Conservation (phyloP, 1,284 basidiomycete genomes). For the Cutaneotrichosporon sp. region DNA sequence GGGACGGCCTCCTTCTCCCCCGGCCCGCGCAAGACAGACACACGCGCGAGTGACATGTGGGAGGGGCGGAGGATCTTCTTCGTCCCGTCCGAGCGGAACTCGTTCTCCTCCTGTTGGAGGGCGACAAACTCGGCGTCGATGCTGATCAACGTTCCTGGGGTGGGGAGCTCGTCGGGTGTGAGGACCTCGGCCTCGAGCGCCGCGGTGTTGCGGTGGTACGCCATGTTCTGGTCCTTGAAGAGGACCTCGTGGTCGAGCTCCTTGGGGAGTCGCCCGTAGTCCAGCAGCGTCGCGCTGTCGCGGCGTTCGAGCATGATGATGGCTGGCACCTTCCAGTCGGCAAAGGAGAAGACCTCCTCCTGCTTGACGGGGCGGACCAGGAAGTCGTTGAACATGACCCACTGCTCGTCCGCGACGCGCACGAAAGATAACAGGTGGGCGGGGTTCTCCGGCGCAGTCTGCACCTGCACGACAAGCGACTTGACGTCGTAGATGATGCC, state of each 20-base stretch:
- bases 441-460: constrained; percentile 66
- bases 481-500: constrained; percentile 67
- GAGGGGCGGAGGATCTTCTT: constrained; percentile 90
- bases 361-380: constrained; percentile 80
- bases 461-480: constrained; percentile 76
- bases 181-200: constrained; percentile 77
- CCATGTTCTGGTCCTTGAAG: constrained; percentile 81
- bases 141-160: constrained; percentile 80
- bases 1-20: constrained; percentile 76
- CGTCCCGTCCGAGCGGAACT: constrained; percentile 91
- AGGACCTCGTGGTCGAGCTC: constrained; percentile 73
- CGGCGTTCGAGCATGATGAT: constrained; percentile 82
- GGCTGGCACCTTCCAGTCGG: constrained; percentile 95
- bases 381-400: constrained; percentile 98
- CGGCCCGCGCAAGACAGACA: constrained; percentile 88
- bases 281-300: constrained; percentile 63
- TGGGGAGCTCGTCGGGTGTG: constrained; percentile 93
- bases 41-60: constrained; percentile 86
- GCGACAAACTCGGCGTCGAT: constrained; percentile 99
- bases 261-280: constrained; percentile 68
- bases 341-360: constrained; percentile 82
- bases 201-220: constrained; percentile 73
- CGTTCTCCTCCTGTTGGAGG: constrained; percentile 95
- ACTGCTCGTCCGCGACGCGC: constrained; percentile 60
- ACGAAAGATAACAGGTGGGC: constrained; percentile 89